Conservation (phyloP, 768 basidiomycete genomes). For the Pleurotus tuoliensis region DNA sequence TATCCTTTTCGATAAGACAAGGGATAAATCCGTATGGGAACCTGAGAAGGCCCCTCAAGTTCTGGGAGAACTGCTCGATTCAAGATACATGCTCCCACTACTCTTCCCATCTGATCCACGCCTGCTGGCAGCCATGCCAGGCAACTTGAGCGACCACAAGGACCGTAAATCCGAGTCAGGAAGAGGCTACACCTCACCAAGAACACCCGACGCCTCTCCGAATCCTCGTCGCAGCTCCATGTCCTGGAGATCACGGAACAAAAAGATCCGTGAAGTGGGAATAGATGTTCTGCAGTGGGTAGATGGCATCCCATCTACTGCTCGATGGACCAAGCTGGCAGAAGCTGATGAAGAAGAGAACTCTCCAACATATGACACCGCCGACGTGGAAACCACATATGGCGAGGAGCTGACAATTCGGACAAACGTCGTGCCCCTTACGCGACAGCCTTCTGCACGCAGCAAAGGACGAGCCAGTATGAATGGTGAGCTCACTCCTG, state of each 20-base stretch:
- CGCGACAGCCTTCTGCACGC: conserved; percentile 58
- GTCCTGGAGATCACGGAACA: conserved; percentile 57
- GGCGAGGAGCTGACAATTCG: conserved; percentile 35
- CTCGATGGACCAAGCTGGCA: conserved; percentile 53
- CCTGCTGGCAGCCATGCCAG: conserved; percentile 68
- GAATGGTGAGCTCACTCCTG: conserved; percentile 34
- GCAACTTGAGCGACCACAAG: conserved; percentile 35
- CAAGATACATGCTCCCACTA: conserved; percentile 88
- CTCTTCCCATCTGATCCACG: conserved; percentile 79
- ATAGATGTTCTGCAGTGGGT: conserved; percentile 64
- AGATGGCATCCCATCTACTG: conserved; percentile 58
- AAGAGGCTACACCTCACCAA: conserved; percentile 15
- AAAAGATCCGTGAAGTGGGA: conserved; percentile 58
- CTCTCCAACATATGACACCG: conserved; percentile 15
- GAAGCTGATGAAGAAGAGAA: conserved; percentile 31
- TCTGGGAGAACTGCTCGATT: conserved; percentile 89
- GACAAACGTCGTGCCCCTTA: conserved; percentile 56
- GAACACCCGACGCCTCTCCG: conserved; percentile 23
- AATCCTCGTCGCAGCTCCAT: conserved; percentile 31
- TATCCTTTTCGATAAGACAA: conserved; percentile 67
- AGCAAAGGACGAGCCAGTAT: conserved; percentile 51
- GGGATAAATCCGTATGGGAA: conserved; percentile 69
- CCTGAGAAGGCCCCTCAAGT: conserved; percentile 76
- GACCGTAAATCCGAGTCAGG: conserved; percentile 10
- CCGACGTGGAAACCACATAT: conserved; percentile 25